Percentiles rank a stretch among this genome's conserved stretches.
These are phyloP conservation scores for Glycine tomentella DNA, from an alignment of 306 rosid species.

Conservation along the genomic window DNA sequence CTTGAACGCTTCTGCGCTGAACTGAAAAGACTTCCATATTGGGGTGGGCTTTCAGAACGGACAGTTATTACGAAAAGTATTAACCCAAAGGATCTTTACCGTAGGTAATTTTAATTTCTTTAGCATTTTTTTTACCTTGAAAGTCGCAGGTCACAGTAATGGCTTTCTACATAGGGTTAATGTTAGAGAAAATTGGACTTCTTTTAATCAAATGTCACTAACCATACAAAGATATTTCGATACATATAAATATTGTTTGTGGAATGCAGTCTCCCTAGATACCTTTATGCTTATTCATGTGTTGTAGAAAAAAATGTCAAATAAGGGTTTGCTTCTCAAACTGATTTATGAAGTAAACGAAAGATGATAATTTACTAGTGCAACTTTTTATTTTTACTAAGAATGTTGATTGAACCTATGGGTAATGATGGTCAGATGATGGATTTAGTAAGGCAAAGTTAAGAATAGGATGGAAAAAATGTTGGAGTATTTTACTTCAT, in stretches of 20 bases:
- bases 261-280: slow-evolving; percentile 26
- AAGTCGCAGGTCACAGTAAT: slow-evolving; percentile 7
- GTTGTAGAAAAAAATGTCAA: slow-evolving; percentile 24
- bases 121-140: slow-evolving; percentile 31
- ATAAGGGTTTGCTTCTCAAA: neutral
- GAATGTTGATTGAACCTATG: too few relatives aligned
- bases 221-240: too few relatives aligned
- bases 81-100: slow-evolving; percentile 88
- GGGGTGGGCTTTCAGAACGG: too few relatives aligned
- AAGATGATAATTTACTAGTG: too few relatives aligned
- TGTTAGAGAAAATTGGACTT: slow-evolving; percentile 22
- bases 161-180: neutral
- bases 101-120: slow-evolving; percentile 67
- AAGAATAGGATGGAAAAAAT: too few relatives aligned
- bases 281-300: slow-evolving; percentile 9
- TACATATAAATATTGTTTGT: too few relatives aligned
- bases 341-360: slow-evolving; percentile 14
- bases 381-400: too few relatives aligned
- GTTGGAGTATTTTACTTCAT: too few relatives aligned
- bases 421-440: too few relatives aligned
- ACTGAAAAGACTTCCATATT: too few relatives aligned
- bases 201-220: slow-evolving; percentile 24
- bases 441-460: too few relatives aligned
- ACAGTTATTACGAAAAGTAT: slow-evolving; percentile 88
- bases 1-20: slow-evolving; percentile 96